A percentile compares a stretch with the other conserved stretches of the same genome.
These are phyloP conservation scores for Aspergillus phoenicis DNA, from an alignment of 2,329 filamentous ascomycete genomes.

Conservation along the genomic window DNA sequence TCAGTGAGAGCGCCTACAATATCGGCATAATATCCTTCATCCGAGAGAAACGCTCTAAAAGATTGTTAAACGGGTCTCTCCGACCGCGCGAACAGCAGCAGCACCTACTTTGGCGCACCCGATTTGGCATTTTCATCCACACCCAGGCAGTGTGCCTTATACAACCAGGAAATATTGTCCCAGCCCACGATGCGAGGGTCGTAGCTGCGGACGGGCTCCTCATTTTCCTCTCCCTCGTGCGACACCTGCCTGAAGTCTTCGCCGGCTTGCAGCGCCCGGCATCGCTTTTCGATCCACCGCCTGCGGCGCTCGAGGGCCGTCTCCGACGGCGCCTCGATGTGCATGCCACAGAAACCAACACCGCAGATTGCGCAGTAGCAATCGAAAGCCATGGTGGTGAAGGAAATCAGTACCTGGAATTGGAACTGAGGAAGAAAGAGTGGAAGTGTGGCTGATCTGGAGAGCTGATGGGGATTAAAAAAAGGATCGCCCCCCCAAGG, in stretches of 20 bases:
- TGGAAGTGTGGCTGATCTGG: not conserved
- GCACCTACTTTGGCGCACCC: slow-evolving; percentile 19
- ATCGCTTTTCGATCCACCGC: slow-evolving; percentile 23
- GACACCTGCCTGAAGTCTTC: slow-evolving; percentile 7
- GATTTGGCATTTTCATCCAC: slow-evolving; percentile 7
- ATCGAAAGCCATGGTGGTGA: slow-evolving; percentile 23
- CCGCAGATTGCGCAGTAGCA: slow-evolving; percentile 29
- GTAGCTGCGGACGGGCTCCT: slow-evolving; percentile 23
- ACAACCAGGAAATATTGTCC: slow-evolving; percentile 23
- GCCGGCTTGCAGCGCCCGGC: slow-evolving; percentile 16
- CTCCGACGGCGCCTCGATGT: slow-evolving; percentile 24
- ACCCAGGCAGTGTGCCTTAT: slow-evolving; percentile 24
- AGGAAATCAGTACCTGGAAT: not conserved
- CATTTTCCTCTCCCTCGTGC: slow-evolving; percentile 14
- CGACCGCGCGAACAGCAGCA: not conserved
- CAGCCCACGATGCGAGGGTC: slow-evolving; percentile 23
- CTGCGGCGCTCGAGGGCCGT: slow-evolving; percentile 20
- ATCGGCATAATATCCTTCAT: slow-evolving; percentile 26
- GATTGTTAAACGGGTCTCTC: not conserved
- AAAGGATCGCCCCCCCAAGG: not conserved
- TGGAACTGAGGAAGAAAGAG: not conserved
- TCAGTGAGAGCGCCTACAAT: slow-evolving; percentile 10
- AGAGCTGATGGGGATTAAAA: not conserved
- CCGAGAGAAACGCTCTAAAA: slow-evolving; percentile 22
- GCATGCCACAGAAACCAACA: slow-evolving; percentile 25